phyloP scores from a whole-genome alignment of 2,329 filamentous ascomycete species.

The Monosporascus sp. region DNA sequence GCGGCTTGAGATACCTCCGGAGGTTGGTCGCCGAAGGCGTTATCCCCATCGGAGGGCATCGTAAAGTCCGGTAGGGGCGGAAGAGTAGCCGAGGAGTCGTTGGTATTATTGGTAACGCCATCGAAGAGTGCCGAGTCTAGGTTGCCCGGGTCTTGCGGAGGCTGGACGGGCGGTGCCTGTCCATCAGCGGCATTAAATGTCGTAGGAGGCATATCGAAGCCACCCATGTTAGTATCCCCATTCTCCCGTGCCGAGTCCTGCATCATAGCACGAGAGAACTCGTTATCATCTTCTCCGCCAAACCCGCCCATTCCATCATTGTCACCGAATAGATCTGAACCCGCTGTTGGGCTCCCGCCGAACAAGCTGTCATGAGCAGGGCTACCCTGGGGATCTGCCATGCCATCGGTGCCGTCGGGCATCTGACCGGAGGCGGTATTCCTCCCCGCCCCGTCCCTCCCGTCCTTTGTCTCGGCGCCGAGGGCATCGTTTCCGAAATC shows the following conservation, averaged over 20 bases:
- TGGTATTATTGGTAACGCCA: slow-evolving; percentile 2
- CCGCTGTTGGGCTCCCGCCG: slow-evolving; percentile 65
- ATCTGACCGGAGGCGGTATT: slow-evolving; percentile 28
- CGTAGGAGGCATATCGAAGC: slow-evolving; percentile 37
- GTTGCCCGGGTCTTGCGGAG: slow-evolving; percentile 9
- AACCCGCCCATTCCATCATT: slow-evolving; percentile 61
- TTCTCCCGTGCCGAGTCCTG: slow-evolving; percentile 34
- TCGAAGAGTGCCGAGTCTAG: slow-evolving; percentile 10
- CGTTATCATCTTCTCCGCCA: slow-evolving; percentile 77
- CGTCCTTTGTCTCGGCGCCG: slow-evolving; percentile 28
- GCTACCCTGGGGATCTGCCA: slow-evolving; percentile 57
- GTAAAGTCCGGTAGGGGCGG: slow-evolving; percentile 13
- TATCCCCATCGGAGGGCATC: slow-evolving; percentile 4
- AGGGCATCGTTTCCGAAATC: slow-evolving; percentile 28
- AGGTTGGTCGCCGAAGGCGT: slow-evolving; percentile 9
- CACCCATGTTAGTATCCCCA: slow-evolving; percentile 28
- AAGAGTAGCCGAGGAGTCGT: slow-evolving; percentile 8
- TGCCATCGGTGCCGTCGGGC: slow-evolving; percentile 30
- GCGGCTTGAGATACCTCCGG: slow-evolving; percentile 7
- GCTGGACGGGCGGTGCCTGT: slow-evolving; percentile 22
- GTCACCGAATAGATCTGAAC: slow-evolving; percentile 80
- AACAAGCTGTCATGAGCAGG: slow-evolving; percentile 78
- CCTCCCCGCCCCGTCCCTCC: slow-evolving; percentile 27
- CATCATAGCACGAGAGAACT: slow-evolving; percentile 70
- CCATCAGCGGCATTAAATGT: slow-evolving; percentile 25